A percentile compares a stretch with the other conserved stretches of the same genome.
These are phyloP conservation scores for Cytospora leucostoma DNA, from an alignment of 2,329 filamentous ascomycete genomes.

Conservation along the genomic window DNA sequence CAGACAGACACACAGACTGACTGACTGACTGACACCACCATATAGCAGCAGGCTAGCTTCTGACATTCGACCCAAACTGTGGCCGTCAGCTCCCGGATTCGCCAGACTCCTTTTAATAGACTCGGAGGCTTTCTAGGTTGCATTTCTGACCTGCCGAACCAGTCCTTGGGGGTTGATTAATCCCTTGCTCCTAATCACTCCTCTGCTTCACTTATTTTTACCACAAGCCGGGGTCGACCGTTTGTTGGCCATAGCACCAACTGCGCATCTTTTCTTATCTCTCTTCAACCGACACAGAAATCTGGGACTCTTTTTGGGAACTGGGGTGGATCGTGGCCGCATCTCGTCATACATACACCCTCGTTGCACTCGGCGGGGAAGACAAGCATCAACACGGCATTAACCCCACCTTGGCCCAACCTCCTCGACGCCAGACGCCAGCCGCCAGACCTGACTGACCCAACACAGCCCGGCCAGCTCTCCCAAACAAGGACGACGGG, in stretches of 20 bases:
- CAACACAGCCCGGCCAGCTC: constrained; percentile 16
- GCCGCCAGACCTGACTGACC: constrained; percentile 22
- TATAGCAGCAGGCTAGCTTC: no score
- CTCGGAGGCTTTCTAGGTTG: no score
- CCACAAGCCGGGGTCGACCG: constrained; percentile 1
- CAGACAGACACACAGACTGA: no score
- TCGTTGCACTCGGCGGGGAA: constrained; percentile 13
- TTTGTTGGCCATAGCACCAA: constrained; percentile 3
- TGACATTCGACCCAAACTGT: no score
- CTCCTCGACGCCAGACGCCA: constrained; percentile 14
- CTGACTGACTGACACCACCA: not conserved
- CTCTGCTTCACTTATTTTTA: constrained; percentile 19
- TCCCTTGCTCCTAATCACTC: constrained; percentile 9
- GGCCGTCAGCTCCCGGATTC: constrained; percentile 7
- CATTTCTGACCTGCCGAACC: not conserved
- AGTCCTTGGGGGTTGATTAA: not conserved
- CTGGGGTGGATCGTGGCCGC: not conserved
- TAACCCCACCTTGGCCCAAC: constrained; percentile 10
- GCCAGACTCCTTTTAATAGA: not conserved
- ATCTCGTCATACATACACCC: constrained; percentile 14
- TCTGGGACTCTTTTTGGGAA: not conserved
- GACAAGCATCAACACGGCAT: constrained; percentile 4
- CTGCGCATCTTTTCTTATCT: not conserved
- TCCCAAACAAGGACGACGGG: constrained; percentile 16
- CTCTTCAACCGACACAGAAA: not conserved